These are phyloP conservation scores for Pelargonium cotyledonis DNA, from an alignment of 441 rosid species.

Conservation along the genomic window DNA sequence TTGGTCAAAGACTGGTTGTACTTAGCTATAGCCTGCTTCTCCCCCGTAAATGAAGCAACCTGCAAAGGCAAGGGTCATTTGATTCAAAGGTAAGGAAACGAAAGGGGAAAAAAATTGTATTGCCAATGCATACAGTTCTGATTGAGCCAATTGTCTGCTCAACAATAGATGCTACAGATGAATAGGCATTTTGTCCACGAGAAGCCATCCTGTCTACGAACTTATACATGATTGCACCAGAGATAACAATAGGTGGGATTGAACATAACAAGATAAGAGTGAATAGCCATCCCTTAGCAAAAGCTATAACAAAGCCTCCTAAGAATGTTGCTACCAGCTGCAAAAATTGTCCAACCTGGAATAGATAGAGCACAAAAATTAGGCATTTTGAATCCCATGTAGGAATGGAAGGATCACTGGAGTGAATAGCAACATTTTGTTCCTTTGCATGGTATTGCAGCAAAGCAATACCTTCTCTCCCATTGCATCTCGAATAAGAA, in stretches of 20 bases:
- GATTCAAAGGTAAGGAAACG: neutral
- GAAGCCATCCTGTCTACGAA: conserved; percentile 46
- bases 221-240: conserved; percentile 45
- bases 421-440: neutral
- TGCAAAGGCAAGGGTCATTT: conserved; percentile 16
- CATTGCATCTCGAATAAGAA: conserved; percentile 81
- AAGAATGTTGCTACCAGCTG: conserved; percentile 56
- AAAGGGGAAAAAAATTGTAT: neutral
- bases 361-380: conserved; percentile 9
- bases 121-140: conserved; percentile 47
- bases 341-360: conserved; percentile 66
- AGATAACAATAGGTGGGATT: conserved; percentile 48
- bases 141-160: conserved; percentile 76
- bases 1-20: conserved; percentile 47
- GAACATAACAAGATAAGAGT: conserved; percentile 44
- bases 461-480: conserved; percentile 61
- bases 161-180: conserved; percentile 54
- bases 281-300: conserved; percentile 51
- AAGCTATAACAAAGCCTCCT: conserved; percentile 59
- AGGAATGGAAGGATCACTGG: neutral
- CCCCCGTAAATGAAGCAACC: conserved; percentile 75
- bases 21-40: conserved; percentile 49
- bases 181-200: conserved; percentile 59
- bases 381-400: conserved; percentile 3
- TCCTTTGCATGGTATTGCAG: neutral